phyloP scores from a whole-genome alignment of 75 land plant genomes.

The Picea sitchensis region DNA sequence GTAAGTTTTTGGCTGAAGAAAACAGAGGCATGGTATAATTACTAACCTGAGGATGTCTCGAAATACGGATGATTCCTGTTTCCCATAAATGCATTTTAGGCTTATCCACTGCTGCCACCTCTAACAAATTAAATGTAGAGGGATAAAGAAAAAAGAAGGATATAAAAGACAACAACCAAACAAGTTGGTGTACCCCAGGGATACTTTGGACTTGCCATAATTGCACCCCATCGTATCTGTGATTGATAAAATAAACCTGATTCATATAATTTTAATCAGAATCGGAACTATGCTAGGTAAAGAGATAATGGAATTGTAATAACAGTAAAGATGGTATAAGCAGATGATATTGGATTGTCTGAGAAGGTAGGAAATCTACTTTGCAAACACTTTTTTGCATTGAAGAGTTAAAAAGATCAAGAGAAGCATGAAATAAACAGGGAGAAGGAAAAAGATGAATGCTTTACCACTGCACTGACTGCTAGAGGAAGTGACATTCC shows the following conservation, averaged over 20 bases:
- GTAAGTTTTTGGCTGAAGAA: neutral
- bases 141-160: slow-evolving; percentile 96
- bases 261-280: neutral
- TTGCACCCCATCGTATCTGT: slow-evolving; percentile 91
- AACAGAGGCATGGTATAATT: neutral
- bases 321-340: neutral
- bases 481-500: slow-evolving; percentile 91
- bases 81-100: slow-evolving; percentile 98
- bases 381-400: neutral
- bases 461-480: slow-evolving; percentile 84
- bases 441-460: neutral
- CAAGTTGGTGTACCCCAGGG: slow-evolving; percentile 74
- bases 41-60: slow-evolving; percentile 94
- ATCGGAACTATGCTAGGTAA: neutral
- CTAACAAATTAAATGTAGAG: slow-evolving; percentile 92
- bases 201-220: slow-evolving; percentile 83
- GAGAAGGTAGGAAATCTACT: neutral
- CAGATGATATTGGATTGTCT: neutral
- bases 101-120: slow-evolving; percentile 97
- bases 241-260: slow-evolving; percentile 98
- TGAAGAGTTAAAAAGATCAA: neutral
- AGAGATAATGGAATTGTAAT: neutral
- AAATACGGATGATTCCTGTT: slow-evolving; percentile 95
- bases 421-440: neutral
- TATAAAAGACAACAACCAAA: slow-evolving; percentile 73